phyloP scores from a whole-genome alignment of 495 filamentous ascomycete species.

The Penicillium bovifimosum region DNA sequence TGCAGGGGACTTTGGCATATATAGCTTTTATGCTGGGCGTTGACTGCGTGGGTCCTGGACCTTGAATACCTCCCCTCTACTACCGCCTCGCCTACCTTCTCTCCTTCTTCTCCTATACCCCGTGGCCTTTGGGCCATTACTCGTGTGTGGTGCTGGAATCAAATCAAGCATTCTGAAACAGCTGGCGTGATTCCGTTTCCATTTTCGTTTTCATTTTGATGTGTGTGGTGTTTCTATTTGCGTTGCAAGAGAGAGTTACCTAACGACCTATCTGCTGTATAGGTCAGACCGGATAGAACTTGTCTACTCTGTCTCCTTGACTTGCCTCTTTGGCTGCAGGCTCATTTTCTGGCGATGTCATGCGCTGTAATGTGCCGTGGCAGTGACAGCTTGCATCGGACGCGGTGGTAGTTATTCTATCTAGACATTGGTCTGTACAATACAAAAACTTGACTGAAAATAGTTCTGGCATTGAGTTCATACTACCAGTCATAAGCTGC shows the following conservation, averaged over 20 bases:
- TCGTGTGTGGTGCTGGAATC: slow-evolving; percentile 13
- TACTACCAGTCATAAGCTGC: not conserved
- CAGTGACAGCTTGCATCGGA: not conserved
- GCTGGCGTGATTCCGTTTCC: slow-evolving; percentile 20
- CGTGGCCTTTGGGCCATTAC: slow-evolving; percentile 21
- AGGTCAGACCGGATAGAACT: slow-evolving; percentile 21
- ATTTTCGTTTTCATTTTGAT: slow-evolving; percentile 24
- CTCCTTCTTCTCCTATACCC: slow-evolving; percentile 29
- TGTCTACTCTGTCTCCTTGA: not conserved
- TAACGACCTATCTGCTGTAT: slow-evolving; percentile 39
- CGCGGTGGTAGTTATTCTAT: not conserved
- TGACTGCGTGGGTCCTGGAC: not conserved
- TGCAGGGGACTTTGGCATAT: not conserved
- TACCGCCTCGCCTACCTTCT: slow-evolving; percentile 7
- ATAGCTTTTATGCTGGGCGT: not conserved
- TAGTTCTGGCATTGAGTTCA: not conserved
- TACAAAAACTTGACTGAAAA: slow-evolving; percentile 7
- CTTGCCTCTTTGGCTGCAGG: not conserved
- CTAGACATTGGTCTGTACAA: slow-evolving; percentile 5
- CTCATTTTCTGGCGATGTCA: slow-evolving; percentile 3
- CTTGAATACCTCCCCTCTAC: not conserved
- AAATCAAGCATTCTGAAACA: slow-evolving; percentile 11
- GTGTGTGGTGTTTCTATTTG: slow-evolving; percentile 26
- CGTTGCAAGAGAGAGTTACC: slow-evolving; percentile 22
- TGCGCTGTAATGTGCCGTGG: slow-evolving; percentile 1